Base-by-base conservation (phyloP, 1,284 basidiomycete species). In the Sporisorium iseilematis-ciliati region DNA sequence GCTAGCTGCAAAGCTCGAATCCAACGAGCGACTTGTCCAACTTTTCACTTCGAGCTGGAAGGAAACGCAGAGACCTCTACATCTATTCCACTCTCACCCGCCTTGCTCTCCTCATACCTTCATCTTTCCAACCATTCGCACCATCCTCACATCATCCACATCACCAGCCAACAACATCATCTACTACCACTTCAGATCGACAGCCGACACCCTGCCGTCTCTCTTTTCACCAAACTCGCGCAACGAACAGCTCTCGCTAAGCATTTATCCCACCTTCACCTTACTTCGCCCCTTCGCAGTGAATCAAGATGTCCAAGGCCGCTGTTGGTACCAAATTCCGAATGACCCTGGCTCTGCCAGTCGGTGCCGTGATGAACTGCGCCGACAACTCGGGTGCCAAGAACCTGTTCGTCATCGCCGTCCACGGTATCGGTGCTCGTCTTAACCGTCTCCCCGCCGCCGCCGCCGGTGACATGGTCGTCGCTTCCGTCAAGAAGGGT, bases 321-420 rank as follows among this genome's bases (percentile, higher is more conserved):
- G 84, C 85, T 69, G 85, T 94, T 86, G 95, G 95, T 87, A 96
- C 93, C 89, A 99, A 98, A 89, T 98, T 93, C 91, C 92, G 95
- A 85, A 90, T 99, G 75, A 77, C 82, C 52, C 77, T 83, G 76
- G 86, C 83, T 92, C 91, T 97, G 81, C 97, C 96, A 83, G 93
- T 95, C 84, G 97, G 97, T 85, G 96, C 96, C 85, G 96, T 99
- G 82, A 90, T 99, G 87, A 99, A 99, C 88, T 99, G 96, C 88
- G 95, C 95, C 68, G 96, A 99, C 90, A 99, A 99, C 92, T 95
- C 93, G 83, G 97, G 97, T 82, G 96, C 96, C 82, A 99, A 98
- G 90, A 95, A 92, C 78, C 90, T 97, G 76, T 96, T 89, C 88
- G 86, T 96, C 84, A 95, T 96, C 82, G 92, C 94, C 86, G 93